A percentile compares a stretch with the other conserved stretches of the same genome.
Evolutionary conservation across 2,329 filamentous ascomycete species (phyloP).

Genomic region (Cercospora canescens): DNA sequence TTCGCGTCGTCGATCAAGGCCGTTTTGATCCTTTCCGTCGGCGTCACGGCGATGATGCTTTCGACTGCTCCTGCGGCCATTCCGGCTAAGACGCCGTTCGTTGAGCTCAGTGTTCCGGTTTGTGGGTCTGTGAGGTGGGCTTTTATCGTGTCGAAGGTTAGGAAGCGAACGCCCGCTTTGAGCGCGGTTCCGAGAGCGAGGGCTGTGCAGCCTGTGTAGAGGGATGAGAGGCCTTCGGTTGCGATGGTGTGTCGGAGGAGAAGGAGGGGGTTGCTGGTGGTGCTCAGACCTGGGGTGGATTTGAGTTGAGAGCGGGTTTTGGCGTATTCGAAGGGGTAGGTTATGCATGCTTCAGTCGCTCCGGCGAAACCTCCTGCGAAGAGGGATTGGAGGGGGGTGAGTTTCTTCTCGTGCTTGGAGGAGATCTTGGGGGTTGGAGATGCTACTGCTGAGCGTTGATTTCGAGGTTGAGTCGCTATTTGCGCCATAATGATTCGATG

Average conservation of each 20-base stretch:
- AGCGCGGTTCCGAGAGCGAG: constrained; percentile 34
- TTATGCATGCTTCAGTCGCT: constrained; percentile 54
- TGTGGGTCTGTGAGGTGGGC: constrained; percentile 30
- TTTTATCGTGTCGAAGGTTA: constrained; percentile 35
- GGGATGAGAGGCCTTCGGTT: constrained; percentile 30
- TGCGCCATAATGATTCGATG: neutral
- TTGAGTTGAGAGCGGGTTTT: constrained; percentile 38
- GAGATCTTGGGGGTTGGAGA: neutral
- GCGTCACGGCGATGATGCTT: constrained; percentile 34
- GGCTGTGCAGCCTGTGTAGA: constrained; percentile 37
- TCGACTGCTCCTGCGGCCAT: constrained; percentile 33
- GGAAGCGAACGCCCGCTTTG: constrained; percentile 37
- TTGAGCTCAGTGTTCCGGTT: constrained; percentile 30
- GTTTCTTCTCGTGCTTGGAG: constrained; percentile 2
- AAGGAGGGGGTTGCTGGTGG: constrained; percentile 27
- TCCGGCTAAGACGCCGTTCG: constrained; percentile 32
- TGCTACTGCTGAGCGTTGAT: neutral
- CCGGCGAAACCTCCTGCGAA: constrained; percentile 55
- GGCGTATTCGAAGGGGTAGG: constrained; percentile 41
- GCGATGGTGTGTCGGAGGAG: constrained; percentile 26
- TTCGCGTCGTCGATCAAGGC: constrained; percentile 37
- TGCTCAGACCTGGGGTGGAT: neutral
- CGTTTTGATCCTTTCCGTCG: constrained; percentile 36
- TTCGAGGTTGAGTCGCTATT: neutral
- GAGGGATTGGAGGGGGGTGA: constrained; percentile 44